Evolutionary conservation across 164 flowering plant genomes (phyloP), one percentile per base, ranked within the genome.

Genomic region (Annona cherimola): DNA sequence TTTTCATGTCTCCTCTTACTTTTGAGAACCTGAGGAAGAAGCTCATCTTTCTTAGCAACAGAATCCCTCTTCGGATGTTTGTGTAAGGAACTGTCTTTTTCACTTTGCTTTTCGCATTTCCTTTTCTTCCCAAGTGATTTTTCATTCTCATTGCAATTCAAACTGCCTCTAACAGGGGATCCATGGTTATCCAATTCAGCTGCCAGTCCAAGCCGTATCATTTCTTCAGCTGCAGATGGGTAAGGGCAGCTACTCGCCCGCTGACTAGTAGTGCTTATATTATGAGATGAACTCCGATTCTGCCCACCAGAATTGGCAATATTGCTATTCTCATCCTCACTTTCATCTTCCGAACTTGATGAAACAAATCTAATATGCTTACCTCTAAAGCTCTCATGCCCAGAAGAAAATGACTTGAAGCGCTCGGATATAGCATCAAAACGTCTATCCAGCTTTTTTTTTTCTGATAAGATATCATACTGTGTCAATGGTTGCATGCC

Each of bases 221-320:
- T 87, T 81, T 95, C 99, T 79, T 95, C 99, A 66, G 71, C 73
- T 54, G 81, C 92, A 35, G 98, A 93, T 20, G 98, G 99, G 71
- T 93, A 93, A 66, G 99, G 99, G 76, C 99, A 93, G 77, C 83
- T 85, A 77, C 85, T 88, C 45, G 77, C 77, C 72, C 81, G 70
- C 66, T 72, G 81, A 54, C 87, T 94, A 66, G 76, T 75, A 72
- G 45, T 75, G 69, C 67, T 78, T 2, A 16, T 54, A 66, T 65
- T 79, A 73, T 76, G 75, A 59, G 75, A 79, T 63, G 85, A 71
- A 54, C 66, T n/a, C 14, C 73, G 76, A 39, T 61, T 39, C 12
- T 78, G 62, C 71, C 60, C 71, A 5, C 61, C 54, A 4, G 4
- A 54, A 20, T 54, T 68, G 67, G 71, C 71, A 55, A 72, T 78